Conservation (phyloP, 345 rosid genomes). For the Euphorbia peplus region DNA sequence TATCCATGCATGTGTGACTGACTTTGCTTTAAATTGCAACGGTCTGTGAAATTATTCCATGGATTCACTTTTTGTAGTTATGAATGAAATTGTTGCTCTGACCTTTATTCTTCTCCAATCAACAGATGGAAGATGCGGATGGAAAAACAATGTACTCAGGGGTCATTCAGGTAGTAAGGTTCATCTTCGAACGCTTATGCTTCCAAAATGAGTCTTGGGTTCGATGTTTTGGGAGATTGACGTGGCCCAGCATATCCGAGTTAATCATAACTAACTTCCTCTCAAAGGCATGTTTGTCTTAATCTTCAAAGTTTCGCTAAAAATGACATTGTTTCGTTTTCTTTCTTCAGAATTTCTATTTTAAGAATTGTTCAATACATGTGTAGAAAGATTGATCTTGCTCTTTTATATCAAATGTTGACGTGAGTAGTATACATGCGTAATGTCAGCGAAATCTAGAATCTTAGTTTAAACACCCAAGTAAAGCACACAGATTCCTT, state of each 20-base stretch:
- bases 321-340: not conserved
- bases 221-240: slow-evolving; percentile 80
- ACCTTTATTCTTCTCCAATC: slow-evolving; percentile 16
- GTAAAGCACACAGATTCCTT: not conserved
- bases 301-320: not conserved
- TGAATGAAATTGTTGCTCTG: not conserved
- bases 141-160: slow-evolving; percentile 58
- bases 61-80: not conserved
- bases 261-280: slow-evolving; percentile 77
- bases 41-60: not conserved
- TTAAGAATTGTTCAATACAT: not conserved
- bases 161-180: slow-evolving; percentile 59
- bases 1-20: not conserved
- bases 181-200: slow-evolving; percentile 59
- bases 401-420: not conserved
- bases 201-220: slow-evolving; percentile 72
- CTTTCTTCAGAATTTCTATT: not conserved
- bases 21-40: slow-evolving; percentile 1
- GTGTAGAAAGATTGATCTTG: not conserved
- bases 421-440: not conserved
- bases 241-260: slow-evolving; percentile 92
- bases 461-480: not conserved
- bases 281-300: slow-evolving; percentile 62
- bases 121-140: slow-evolving; percentile 53
- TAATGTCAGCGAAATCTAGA: not conserved